phyloP scores from a whole-genome alignment of 495 filamentous ascomycete species.

The Neurospora sp. region DNA sequence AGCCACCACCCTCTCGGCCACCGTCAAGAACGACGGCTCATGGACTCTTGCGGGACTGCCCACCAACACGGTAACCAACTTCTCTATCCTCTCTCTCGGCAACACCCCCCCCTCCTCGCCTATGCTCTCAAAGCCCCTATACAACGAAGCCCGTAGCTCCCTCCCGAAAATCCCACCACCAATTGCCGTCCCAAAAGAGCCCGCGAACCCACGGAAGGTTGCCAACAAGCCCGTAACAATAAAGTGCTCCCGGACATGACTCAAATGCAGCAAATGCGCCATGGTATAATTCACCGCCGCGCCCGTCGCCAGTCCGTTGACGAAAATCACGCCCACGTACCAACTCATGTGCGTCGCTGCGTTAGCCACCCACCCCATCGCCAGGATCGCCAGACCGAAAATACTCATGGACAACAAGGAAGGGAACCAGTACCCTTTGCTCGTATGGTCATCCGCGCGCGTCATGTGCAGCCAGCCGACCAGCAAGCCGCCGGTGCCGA shows the following conservation, averaged over 20 bases:
- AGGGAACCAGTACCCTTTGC: conserved; percentile 44
- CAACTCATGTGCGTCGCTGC: conserved; percentile 29
- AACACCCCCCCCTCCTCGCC: conserved; percentile 29
- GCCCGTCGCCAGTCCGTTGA: conserved; percentile 60
- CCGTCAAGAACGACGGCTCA: conserved; percentile 30
- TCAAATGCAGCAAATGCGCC: conserved; percentile 64
- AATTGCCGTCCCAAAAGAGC: conserved; percentile 64
- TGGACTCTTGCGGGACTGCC: conserved; percentile 58
- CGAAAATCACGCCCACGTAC: conserved; percentile 48
- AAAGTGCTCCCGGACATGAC: conserved; percentile 49
- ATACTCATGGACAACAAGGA: conserved; percentile 43
- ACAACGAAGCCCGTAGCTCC: conserved; percentile 43
- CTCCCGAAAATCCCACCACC: conserved; percentile 66
- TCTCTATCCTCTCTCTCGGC: conserved; percentile 32
- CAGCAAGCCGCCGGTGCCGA: conserved; percentile 57
- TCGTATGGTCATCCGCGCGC: conserved; percentile 29
- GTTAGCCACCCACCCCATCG: conserved; percentile 41
- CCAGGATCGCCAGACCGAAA: conserved; percentile 42
- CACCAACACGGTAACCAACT: conserved; percentile 52
- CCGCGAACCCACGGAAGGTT: conserved; percentile 66
- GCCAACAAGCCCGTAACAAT: conserved; percentile 59
- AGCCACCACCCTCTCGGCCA: conserved; percentile 49
- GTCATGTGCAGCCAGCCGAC: conserved; percentile 64
- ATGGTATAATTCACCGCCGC: conserved; percentile 67
- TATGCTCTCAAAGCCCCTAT: conserved; percentile 41